Evolutionary conservation across 768 basidiomycete species (phyloP).

Genomic region (Kwoniella mangroviensis): DNA sequence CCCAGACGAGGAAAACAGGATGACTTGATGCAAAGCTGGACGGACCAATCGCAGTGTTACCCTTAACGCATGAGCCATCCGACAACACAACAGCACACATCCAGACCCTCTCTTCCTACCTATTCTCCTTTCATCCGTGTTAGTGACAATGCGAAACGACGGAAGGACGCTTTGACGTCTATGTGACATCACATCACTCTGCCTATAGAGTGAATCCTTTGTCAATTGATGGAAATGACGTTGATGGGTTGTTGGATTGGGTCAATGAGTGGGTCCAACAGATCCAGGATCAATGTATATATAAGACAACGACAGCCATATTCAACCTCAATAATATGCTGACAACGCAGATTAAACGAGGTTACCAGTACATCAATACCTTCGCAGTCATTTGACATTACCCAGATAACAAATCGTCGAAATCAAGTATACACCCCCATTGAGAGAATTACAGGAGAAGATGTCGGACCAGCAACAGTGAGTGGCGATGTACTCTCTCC

Average conservation of each 20-base stretch:
- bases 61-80: constrained; percentile 8
- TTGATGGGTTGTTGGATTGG: constrained; percentile 11
- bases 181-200: constrained; percentile 23
- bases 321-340: too few species aligned
- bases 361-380: background rate
- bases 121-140: constrained; percentile 1
- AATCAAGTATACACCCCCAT: constrained; percentile 5
- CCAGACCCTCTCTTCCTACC: constrained; percentile 3
- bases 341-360: too few species aligned
- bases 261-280: background rate
- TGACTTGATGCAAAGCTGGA: background rate
- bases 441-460: background rate
- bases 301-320: background rate
- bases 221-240: constrained; percentile 11
- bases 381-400: background rate
- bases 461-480: constrained; percentile 16
- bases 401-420: background rate
- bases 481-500: background rate
- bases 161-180: constrained; percentile 10
- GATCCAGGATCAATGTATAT: background rate
- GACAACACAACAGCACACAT: background rate
- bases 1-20: too few species aligned
- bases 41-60: background rate
- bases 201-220: background rate
- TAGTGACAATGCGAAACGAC: background rate